Evolutionary conservation across 2,329 filamentous ascomycete species (phyloP).

Genomic region (Fusarium newnesense): DNA sequence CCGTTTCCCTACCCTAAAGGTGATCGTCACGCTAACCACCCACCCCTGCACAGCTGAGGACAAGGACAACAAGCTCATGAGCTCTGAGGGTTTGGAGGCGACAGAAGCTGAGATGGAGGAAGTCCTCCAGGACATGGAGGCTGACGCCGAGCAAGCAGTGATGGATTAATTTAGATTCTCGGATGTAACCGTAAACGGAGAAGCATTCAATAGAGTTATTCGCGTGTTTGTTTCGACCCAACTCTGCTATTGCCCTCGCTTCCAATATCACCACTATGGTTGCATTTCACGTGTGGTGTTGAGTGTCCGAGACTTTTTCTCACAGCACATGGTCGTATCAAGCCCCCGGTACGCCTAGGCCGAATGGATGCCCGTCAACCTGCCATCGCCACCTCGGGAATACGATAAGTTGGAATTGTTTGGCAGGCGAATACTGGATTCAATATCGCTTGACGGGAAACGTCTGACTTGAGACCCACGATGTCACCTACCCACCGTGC

Average conservation of each 20-base stretch:
- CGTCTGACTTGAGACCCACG: constrained; percentile 8
- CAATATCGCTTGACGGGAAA: constrained; percentile 5
- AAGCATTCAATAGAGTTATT: constrained; percentile 13
- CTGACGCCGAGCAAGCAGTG: constrained; percentile 46
- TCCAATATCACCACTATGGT: background rate
- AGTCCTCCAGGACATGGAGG: constrained; percentile 57
- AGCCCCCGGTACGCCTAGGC: background rate
- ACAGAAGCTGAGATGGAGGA: constrained; percentile 71
- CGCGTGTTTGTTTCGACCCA: background rate
- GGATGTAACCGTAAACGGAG: constrained; percentile 9
- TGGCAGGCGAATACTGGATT: background rate
- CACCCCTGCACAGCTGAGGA: constrained; percentile 64
- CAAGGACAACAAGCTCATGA: constrained; percentile 75
- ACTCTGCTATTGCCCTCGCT: background rate
- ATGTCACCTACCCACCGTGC: constrained; percentile 6
- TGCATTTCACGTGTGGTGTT: background rate
- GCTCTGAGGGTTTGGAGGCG: constrained; percentile 72
- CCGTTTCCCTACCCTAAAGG: constrained; percentile 31
- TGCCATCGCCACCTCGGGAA: constrained; percentile 4
- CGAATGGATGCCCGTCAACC: background rate
- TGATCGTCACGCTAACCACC: constrained; percentile 15
- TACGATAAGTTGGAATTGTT: constrained; percentile 6
- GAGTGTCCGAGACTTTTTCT: background rate
- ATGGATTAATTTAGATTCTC: constrained; percentile 29
- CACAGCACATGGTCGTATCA: background rate